Evolutionary conservation across 768 basidiomycete species (phyloP).

Genomic region (Plicaturopsis crispa): DNA sequence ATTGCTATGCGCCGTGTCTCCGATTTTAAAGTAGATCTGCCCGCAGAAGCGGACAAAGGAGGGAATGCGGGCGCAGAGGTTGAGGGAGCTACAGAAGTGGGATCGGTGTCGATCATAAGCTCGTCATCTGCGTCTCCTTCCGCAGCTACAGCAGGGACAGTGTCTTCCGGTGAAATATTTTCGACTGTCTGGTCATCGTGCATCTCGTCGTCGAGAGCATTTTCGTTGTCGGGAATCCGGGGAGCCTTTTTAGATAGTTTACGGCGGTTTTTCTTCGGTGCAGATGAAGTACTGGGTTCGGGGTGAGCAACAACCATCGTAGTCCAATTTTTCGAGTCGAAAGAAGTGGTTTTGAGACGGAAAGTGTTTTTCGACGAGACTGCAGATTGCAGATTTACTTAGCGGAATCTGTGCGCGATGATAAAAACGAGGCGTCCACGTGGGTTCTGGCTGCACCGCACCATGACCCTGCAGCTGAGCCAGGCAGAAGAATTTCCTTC

Average conservation of each 20-base stretch:
- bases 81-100: slow-evolving; percentile 32
- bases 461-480: too few relatives aligned
- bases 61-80: slow-evolving; percentile 60
- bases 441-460: background rate
- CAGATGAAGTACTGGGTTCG: slow-evolving; percentile 13
- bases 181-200: slow-evolving; percentile 6
- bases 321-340: slow-evolving; percentile 5
- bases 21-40: slow-evolving; percentile 54
- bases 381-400: too few relatives aligned
- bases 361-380: too few relatives aligned
- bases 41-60: slow-evolving; percentile 54
- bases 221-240: slow-evolving; percentile 9
- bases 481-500: too few relatives aligned
- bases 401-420: slow-evolving; percentile 4
- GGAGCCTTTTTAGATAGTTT: slow-evolving; percentile 33
- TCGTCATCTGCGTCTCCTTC: slow-evolving; percentile 44
- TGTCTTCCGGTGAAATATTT: slow-evolving; percentile 11
- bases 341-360: too few relatives aligned
- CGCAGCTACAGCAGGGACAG: slow-evolving; percentile 4
- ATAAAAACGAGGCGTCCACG: slow-evolving; percentile 1
- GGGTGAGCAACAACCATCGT: slow-evolving; percentile 35
- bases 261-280: slow-evolving; percentile 36
- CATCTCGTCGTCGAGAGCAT: slow-evolving; percentile 24
- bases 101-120: slow-evolving; percentile 50
- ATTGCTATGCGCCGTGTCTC: slow-evolving; percentile 88